These are phyloP conservation scores for Sanghuangporus sanghuang DNA, from an alignment of 1,284 basidiomycete genomes.

Conservation along the genomic window DNA sequence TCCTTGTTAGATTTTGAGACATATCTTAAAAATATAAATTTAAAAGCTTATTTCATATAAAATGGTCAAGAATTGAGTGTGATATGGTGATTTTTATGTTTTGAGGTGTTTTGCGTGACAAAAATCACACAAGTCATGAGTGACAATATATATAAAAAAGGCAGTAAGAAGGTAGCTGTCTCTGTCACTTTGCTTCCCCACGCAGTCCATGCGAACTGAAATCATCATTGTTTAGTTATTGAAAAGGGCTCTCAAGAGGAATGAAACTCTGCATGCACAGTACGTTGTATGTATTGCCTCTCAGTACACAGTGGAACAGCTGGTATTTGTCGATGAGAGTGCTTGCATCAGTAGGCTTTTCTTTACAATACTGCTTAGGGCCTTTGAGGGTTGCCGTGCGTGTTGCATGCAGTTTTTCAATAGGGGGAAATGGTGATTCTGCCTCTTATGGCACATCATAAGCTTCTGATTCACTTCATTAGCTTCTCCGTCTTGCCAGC, in stretches of 20 bases:
- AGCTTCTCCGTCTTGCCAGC: too few relatives aligned
- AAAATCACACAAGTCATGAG: too few relatives aligned
- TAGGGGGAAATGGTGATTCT: slow-evolving; percentile 26
- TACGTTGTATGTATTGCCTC: slow-evolving; percentile 22
- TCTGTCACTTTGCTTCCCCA: not conserved
- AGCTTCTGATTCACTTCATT: too few relatives aligned
- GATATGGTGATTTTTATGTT: too few relatives aligned
- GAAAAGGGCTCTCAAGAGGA: slow-evolving; percentile 22
- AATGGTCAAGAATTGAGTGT: too few relatives aligned
- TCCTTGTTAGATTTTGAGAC: too few relatives aligned
- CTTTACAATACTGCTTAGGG: slow-evolving; percentile 28
- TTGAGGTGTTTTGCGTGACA: too few relatives aligned
- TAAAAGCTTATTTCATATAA: too few relatives aligned
- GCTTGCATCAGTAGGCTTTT: slow-evolving; percentile 26
- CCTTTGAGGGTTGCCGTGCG: slow-evolving; percentile 24
- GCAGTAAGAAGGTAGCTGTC: slow-evolving; percentile 25
- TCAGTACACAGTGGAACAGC: slow-evolving; percentile 25
- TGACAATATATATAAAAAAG: too few relatives aligned
- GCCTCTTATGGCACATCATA: too few relatives aligned
- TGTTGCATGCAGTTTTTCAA: slow-evolving; percentile 28
- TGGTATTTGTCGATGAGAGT: slow-evolving; percentile 34
- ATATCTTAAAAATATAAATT: too few relatives aligned
- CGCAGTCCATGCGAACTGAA: not conserved
- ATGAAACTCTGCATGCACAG: slow-evolving; percentile 19
- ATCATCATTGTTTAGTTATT: slow-evolving; percentile 21